Base-by-base conservation (phyloP, 306 rosid species). In the Vigna mungo region DNA sequence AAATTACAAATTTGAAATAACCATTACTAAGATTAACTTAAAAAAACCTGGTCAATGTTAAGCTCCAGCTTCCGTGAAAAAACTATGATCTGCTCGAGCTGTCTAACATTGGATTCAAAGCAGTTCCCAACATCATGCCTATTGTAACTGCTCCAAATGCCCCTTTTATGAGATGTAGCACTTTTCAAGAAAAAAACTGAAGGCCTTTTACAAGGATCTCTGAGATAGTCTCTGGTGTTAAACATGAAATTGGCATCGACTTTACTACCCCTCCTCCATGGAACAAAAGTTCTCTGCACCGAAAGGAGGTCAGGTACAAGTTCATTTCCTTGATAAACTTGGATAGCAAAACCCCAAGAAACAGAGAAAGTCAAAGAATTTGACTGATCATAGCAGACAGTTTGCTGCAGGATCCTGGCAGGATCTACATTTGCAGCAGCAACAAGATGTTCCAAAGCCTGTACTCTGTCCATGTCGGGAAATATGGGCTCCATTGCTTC, bases 261-360 rank as follows among this genome's bases (percentile, higher is more conserved):
- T 21, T 44, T 84, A 60, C 70, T 68, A 55, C 92, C 74, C 85
- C 97, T 90, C 76, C 63, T 89, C 98, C 98, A 95, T 11, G 96
- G 92, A 52, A 15, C 76, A 76, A 95, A 92, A 25, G 96, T 90
- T 87, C 53, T 95, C 87, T 82, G 91, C 30, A 73, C 23, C 16
- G 91, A 59, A 73, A 95, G 91, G 16, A 95, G 87, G 74, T 95
- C 88, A 0, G 94, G 92, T 69, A 95, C 91, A 81, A 89, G 88
- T 55, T 72, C 84, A 56, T 88, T 92, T 75, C 96, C 93, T 76
- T 88, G 83, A 63, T 76, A 87, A 44, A 95, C 85, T 86, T 90
- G 97, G 72, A 95, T 59, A 9, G 92, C 87, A 72, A 76, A 87
- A 43, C 97, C 99, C 97, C 99, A 95, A 7, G 96, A 85, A 76